A percentile compares a stretch with the other conserved stretches of the same genome.
These are phyloP conservation scores for Quercus phellos DNA, from an alignment of 331 rosid species.

Conservation along the genomic window DNA sequence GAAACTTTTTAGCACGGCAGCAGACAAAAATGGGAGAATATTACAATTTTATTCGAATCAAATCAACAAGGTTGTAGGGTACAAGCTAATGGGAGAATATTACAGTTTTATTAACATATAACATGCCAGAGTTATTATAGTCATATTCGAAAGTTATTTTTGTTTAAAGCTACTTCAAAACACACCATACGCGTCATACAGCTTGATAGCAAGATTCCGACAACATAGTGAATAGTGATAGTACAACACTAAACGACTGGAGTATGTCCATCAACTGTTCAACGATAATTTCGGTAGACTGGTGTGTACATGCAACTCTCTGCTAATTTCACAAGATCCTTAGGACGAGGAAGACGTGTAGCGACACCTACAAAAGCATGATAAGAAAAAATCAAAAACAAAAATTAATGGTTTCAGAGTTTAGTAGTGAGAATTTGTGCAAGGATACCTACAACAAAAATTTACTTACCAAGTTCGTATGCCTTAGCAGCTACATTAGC, in stretches of 20 bases:
- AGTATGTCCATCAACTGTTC: constrained; percentile 13
- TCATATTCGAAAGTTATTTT: background rate
- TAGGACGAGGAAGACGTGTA: constrained; percentile 86
- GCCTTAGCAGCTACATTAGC: constrained; percentile 96
- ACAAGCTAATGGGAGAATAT: background rate
- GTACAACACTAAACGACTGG: background rate
- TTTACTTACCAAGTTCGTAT: constrained; percentile 70
- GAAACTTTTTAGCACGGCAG: background rate
- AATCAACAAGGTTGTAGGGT: background rate
- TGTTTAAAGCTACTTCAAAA: constrained; percentile 2
- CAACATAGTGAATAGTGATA: too few species aligned
- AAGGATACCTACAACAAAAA: background rate
- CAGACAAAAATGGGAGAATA: background rate
- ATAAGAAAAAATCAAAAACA: background rate
- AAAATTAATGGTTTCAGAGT: too few species aligned
- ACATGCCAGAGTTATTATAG: background rate
- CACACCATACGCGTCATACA: constrained; percentile 16
- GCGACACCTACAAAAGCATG: constrained; percentile 59
- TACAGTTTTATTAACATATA: background rate
- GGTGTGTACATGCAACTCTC: constrained; percentile 99
- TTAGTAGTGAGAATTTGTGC: background rate
- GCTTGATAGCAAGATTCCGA: constrained; percentile 11
- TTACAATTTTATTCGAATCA: background rate
- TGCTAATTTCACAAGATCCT: constrained; percentile 69
- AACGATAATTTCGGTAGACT: constrained; percentile 64